Conservation (phyloP, 441 rosid species). For the Populus tomentosa region DNA sequence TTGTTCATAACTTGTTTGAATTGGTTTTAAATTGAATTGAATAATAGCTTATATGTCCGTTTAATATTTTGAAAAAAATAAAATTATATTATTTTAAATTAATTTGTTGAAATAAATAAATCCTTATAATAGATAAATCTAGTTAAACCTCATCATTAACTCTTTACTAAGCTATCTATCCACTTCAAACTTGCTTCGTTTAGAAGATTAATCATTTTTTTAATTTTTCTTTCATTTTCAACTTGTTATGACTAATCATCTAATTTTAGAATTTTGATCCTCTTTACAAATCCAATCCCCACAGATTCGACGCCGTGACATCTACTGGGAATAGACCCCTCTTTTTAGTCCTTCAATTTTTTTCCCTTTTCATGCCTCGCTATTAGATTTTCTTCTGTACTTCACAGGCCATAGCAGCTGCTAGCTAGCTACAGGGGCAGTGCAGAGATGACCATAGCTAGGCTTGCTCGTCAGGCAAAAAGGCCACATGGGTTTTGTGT, state of each 20-base stretch:
- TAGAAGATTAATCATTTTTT: neutral
- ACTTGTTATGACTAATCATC: neutral
- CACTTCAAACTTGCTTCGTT: neutral
- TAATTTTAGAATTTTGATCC: neutral
- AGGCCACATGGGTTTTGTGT: slow-evolving; percentile 71
- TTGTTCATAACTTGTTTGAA: too few species aligned
- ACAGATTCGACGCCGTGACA: neutral
- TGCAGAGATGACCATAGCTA: slow-evolving; percentile 55
- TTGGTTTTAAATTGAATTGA: too few species aligned
- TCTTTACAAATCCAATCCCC: neutral
- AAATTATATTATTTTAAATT: too few species aligned
- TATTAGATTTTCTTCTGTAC: neutral
- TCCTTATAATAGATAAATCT: too few species aligned
- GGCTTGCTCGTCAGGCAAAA: slow-evolving; percentile 72
- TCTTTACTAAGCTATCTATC: neutral
- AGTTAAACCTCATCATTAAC: neutral
- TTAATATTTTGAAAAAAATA: too few species aligned
- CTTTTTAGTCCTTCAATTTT: neutral
- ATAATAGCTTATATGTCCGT: too few species aligned
- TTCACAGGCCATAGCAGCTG: neutral
- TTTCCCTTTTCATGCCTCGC: neutral
- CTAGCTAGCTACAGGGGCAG: slow-evolving; percentile 6
- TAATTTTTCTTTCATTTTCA: neutral
- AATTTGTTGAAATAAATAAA: neutral
- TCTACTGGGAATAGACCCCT: neutral